Base-by-base conservation (phyloP, 1,284 basidiomycete species). In the Acaromyces ingoldii region DNA sequence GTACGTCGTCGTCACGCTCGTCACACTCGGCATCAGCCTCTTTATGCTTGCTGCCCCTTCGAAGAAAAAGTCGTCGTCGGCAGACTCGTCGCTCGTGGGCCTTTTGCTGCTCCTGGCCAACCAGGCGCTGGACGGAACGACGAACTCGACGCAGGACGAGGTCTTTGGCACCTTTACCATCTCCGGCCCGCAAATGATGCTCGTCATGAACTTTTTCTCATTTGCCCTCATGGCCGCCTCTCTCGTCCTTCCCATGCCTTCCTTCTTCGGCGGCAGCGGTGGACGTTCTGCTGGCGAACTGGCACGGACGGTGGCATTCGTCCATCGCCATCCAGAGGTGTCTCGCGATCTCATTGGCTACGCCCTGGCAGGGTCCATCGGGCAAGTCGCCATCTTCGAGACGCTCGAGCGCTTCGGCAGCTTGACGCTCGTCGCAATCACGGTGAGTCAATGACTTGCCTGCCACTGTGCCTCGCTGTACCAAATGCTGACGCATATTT, bases 121-220 rank as follows among this genome's bases (percentile, higher is more conserved):
- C 78, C 82, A 98, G 24, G 78, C 88, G 17, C 81, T 98, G 43
- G 95, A 99, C 75, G 95, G 95, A 21, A 84, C 89, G 34, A 88
- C 87, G 51, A 97, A 98, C 79, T 89, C 89, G n/a, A 96, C 92
- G 1, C 95, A 99, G 77, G 95, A 99, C 76, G 88, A 97, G 78
- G 88, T 98, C 58, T 98, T 99, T 76, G 80, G 83, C 33, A 84
- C 85, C 77, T 74, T 63, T 37, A 56, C 58, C 21, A 83, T 92
- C 19, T 84, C 85, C 0, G 95, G 95, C 3, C 91, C 95, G 75
- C 93, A 99, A 76, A 96, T 99, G 91, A 98, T 99, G 95, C 86
- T 98, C 74, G 93, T 86, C 83, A 96, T 96, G 77, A 93, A 93
- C 75, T 70, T 85, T 26, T 85, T 91, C 77, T 70, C 68, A 1